phyloP scores from a whole-genome alignment of 495 filamentous ascomycete species.

The Talaromyces proteolyticus region DNA sequence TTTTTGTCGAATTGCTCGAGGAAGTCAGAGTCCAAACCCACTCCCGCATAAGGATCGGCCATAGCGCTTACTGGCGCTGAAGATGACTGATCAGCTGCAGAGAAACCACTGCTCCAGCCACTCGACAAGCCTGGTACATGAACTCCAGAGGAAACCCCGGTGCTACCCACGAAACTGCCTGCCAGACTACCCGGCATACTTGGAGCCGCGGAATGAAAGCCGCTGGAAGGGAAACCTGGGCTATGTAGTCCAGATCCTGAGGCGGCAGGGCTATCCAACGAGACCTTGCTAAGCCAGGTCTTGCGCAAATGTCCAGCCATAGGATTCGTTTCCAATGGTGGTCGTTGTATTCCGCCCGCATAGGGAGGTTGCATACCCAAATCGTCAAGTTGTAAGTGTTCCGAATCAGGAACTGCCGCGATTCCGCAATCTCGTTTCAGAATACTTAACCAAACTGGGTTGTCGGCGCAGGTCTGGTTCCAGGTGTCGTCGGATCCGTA shows the following conservation, averaged over 20 bases:
- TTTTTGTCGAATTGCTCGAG: slow-evolving; percentile 31
- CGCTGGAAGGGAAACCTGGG: slow-evolving; percentile 26
- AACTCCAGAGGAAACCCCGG: slow-evolving; percentile 23
- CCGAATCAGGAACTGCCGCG: slow-evolving; percentile 20
- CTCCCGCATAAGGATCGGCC: slow-evolving; percentile 33
- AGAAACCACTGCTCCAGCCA: slow-evolving; percentile 35
- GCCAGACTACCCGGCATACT: slow-evolving; percentile 32
- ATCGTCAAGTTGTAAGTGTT: slow-evolving; percentile 28
- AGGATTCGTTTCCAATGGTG: slow-evolving; percentile 26
- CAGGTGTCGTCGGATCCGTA: slow-evolving; percentile 62
- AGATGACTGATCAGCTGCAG: slow-evolving; percentile 22
- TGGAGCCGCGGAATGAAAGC: slow-evolving; percentile 28
- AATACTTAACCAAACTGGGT: slow-evolving; percentile 55
- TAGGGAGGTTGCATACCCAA: slow-evolving; percentile 37
- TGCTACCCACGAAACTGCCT: slow-evolving; percentile 34
- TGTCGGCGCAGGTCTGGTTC: slow-evolving; percentile 69
- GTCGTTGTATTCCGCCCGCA: slow-evolving; percentile 23
- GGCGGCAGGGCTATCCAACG: slow-evolving; percentile 20
- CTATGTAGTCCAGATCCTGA: slow-evolving; percentile 31
- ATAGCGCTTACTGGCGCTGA: slow-evolving; percentile 21
- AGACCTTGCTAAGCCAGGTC: neutral
- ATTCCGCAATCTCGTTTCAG: slow-evolving; percentile 63
- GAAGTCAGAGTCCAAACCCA: slow-evolving; percentile 39
- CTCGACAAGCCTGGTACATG: slow-evolving; percentile 21
- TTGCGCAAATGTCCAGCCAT: slow-evolving; percentile 14